Evolutionary conservation across 2,329 filamentous ascomycete genomes (phyloP).

Genomic region (Penicillium olsonii): DNA sequence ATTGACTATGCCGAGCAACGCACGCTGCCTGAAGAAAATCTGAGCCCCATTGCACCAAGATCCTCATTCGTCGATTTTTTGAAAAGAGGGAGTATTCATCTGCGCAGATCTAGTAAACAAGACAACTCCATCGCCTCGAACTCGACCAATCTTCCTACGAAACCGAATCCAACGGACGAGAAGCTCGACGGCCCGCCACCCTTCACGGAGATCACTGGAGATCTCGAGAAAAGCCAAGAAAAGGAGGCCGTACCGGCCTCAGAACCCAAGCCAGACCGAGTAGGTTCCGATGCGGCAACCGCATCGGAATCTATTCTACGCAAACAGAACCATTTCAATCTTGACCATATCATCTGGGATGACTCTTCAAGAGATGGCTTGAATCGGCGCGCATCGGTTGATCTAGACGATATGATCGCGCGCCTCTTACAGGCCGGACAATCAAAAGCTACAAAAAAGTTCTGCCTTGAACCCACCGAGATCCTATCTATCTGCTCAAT

Average conservation of each 20-base stretch:
- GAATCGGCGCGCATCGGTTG: slow-evolving; percentile 60
- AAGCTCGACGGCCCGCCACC: background rate
- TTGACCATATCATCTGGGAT: slow-evolving; percentile 15
- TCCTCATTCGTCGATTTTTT: background rate
- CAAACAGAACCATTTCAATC: slow-evolving; percentile 9
- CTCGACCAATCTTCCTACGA: background rate
- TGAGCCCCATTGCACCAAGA: background rate
- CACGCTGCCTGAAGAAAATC: background rate
- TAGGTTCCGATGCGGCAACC: background rate
- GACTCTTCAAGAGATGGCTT: slow-evolving; percentile 17
- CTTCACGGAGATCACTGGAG: background rate
- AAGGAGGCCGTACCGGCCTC: background rate
- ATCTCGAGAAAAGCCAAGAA: background rate
- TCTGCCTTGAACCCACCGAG: slow-evolving; percentile 96
- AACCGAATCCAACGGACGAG: background rate
- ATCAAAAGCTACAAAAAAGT: slow-evolving; percentile 95
- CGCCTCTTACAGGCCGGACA: slow-evolving; percentile 92
- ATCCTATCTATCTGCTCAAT: slow-evolving; percentile 91
- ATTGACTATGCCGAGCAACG: background rate
- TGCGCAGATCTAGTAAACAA: background rate
- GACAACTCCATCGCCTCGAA: background rate
- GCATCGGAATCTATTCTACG: slow-evolving; percentile 7
- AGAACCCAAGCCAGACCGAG: background rate
- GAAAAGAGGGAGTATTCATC: background rate
- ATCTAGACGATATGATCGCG: slow-evolving; percentile 96